phyloP scores from a whole-genome alignment of 192 early-diverging fungal species.

The Kickxella alabastrina region DNA sequence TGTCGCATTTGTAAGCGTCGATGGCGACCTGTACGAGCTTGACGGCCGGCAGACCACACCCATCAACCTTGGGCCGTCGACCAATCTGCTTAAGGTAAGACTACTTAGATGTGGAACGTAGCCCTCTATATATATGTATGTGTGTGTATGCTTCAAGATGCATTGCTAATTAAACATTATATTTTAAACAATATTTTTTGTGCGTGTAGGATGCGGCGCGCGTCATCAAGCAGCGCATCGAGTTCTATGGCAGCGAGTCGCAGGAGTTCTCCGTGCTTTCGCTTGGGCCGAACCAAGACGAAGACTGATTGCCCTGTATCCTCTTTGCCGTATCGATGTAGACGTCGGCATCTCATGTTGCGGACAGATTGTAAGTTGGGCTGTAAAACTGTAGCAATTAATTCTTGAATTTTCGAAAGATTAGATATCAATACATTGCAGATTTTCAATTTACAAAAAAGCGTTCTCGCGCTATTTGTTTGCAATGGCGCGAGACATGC shows the following conservation, averaged over 20 bases:
- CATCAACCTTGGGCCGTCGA: constrained; percentile 73
- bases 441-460: too few relatives aligned
- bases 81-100: constrained; percentile 55
- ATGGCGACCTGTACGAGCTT: constrained; percentile 80
- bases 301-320: not conserved
- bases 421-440: too few relatives aligned
- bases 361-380: too few relatives aligned
- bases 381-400: too few relatives aligned
- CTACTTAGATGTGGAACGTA: not conserved
- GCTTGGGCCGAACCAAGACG: constrained; percentile 14
- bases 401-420: too few relatives aligned
- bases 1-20: constrained; percentile 74
- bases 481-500: constrained; percentile 7
- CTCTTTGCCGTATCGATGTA: not conserved
- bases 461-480: too few relatives aligned
- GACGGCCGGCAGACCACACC: constrained; percentile 82
- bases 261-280: constrained; percentile 27
- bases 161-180: constrained; percentile 47
- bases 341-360: too few relatives aligned
- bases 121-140: too few relatives aligned
- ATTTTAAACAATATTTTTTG: too few relatives aligned
- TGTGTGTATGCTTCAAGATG: too few relatives aligned
- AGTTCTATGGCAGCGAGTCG: constrained; percentile 7
- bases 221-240: constrained; percentile 21
- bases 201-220: constrained; percentile 21